phyloP scores from a whole-genome alignment of 106 monocot genomes.

The Dendrobium officinale region DNA sequence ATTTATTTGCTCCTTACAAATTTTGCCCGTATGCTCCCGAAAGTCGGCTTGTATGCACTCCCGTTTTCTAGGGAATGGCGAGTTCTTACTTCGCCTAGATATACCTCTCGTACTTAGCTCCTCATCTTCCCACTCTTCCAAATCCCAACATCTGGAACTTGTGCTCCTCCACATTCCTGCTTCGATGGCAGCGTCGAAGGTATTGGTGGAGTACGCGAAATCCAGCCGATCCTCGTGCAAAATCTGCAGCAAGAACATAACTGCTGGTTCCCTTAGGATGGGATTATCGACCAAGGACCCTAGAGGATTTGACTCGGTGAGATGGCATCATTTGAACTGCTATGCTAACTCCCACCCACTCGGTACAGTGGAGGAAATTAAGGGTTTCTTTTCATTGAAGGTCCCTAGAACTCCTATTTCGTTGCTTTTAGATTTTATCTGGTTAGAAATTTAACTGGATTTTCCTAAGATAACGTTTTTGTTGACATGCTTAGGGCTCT shows the following conservation, averaged over 20 bases:
- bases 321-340: slow-evolving; percentile 72
- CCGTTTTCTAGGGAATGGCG: no score
- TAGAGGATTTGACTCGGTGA: slow-evolving; percentile 53
- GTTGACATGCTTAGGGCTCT: slow-evolving; percentile 20
- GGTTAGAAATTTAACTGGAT: not conserved
- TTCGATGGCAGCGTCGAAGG: slow-evolving; percentile 2
- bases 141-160: not conserved
- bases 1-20: no score
- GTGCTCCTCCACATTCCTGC: not conserved
- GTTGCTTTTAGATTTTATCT: not conserved
- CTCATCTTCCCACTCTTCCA: not conserved
- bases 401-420: slow-evolving; percentile 9
- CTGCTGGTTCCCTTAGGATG: slow-evolving; percentile 37
- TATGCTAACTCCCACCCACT: slow-evolving; percentile 25
- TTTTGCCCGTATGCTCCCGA: no score
- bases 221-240: slow-evolving; percentile 78
- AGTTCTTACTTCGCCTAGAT: no score
- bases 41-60: no score
- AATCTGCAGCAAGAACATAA: slow-evolving; percentile 48
- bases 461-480: not conserved
- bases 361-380: slow-evolving; percentile 33
- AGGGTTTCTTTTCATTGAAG: slow-evolving; percentile 58
- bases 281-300: slow-evolving; percentile 47
- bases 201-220: slow-evolving; percentile 75
- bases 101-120: not conserved